Evolutionary conservation across 352 stramenopile genomes (phyloP).

Genomic region (Hyaloperonospora brassicae): DNA sequence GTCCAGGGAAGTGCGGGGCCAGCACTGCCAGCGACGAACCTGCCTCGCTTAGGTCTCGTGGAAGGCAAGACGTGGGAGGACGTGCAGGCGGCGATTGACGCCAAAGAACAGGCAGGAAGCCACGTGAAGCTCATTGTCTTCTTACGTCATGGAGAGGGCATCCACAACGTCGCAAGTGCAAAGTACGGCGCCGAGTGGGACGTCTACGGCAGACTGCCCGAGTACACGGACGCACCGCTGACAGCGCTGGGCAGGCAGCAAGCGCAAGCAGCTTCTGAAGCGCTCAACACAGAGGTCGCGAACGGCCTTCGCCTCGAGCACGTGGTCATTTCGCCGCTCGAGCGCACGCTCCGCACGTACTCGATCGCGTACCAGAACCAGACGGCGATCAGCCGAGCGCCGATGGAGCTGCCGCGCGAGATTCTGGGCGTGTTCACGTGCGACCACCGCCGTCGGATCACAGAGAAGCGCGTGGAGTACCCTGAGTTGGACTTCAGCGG

Average conservation of each 20-base stretch:
- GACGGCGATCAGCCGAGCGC: no score
- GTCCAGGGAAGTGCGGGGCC: slow-evolving; percentile 13
- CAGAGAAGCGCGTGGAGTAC: no score
- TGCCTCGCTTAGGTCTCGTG: slow-evolving; percentile 21
- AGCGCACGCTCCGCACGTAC: no score
- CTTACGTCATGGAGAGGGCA: slow-evolving; percentile 23
- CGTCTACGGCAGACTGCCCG: slow-evolving; percentile 16
- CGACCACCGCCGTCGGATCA: no score
- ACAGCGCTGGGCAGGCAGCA: slow-evolving; percentile 18
- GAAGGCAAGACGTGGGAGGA: slow-evolving; percentile 25
- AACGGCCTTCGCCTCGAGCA: slow-evolving; percentile 13
- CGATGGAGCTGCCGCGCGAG: no score
- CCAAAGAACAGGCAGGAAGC: slow-evolving; percentile 3
- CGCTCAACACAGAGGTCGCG: slow-evolving; percentile 14
- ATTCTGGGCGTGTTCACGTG: no score
- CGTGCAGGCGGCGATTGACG: slow-evolving; percentile 13
- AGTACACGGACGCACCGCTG: slow-evolving; percentile 22
- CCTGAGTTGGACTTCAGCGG: no score
- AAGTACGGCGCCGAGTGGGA: slow-evolving; percentile 27
- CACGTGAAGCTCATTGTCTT: slow-evolving; percentile 22
- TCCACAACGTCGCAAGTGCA: slow-evolving; percentile 24
- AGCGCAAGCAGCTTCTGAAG: slow-evolving; percentile 9
- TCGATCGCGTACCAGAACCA: no score
- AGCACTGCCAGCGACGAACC: slow-evolving; percentile 10
- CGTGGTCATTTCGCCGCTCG: no score